Evolutionary conservation across 2,329 filamentous ascomycete species (phyloP), one percentile per base, ranked within the genome.

Genomic region (Gremmenia infestans): DNA sequence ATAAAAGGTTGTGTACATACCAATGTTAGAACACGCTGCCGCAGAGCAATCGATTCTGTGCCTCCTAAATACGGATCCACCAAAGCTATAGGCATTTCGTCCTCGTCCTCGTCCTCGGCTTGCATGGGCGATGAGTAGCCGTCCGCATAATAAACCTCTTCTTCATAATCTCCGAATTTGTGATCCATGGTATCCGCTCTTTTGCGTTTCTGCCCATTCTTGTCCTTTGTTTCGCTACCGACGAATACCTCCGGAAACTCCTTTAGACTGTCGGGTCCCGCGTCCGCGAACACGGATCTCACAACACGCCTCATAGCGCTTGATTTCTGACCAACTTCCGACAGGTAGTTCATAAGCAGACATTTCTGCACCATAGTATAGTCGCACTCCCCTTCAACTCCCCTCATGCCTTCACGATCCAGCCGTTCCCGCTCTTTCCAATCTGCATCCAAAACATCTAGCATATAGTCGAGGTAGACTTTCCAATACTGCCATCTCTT

Each of bases 401-500:
- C 70, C 68, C 57, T 61, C 67, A 46, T 73, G 71, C 15, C 56
- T 70, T 74, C 61, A 69, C 70, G 60, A 53, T 85, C 82, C 45
- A 76, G 68, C 8, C 76, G 73, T 50, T 79, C 69, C 5, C 85
- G 77, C 58, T 84, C 81, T 5, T 78, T 70, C 70, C 88, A 85
- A 64, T 95, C 89, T 3, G 77, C 75, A 61, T 94, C 87, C 12
- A 97, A 74, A 6, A 88, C 82, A 65, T 92, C 87, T 5, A 95
- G 71, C 79, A 96, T 87, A 59, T 88, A 85, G 36, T 86, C 81
- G 14, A 97, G 76, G 88, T 91, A 96, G 7, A 83, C 72, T 63
- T 80, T 84, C 91, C 92, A 97, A 67, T 85, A 81, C 50, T 78
- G 80, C 93, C 94, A 97, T 19, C 93, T 81, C 42, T 81, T 78